Conservation (phyloP, 768 basidiomycete genomes). For the Collybia nuda region DNA sequence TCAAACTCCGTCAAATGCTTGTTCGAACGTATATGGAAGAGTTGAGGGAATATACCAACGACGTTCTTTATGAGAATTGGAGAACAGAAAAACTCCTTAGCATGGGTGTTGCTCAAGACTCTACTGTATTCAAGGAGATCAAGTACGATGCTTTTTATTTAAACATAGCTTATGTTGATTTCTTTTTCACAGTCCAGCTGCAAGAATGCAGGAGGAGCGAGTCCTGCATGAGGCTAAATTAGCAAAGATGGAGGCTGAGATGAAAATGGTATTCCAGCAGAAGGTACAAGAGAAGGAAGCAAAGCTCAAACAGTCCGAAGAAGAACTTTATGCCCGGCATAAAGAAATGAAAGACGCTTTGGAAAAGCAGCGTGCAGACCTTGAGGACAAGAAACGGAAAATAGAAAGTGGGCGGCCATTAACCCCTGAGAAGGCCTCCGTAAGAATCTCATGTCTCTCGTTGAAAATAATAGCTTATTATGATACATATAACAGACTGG, state of each 20-base stretch:
- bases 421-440: conserved; percentile 90
- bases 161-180: conserved; percentile 9
- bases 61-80: conserved; percentile 97
- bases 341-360: conserved; percentile 99
- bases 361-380: conserved; percentile 92
- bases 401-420: conserved; percentile 93
- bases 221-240: conserved; percentile 96
- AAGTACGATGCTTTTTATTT: conserved; percentile 62
- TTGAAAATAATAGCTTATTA: conserved; percentile 14
- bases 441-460: conserved; percentile 37
- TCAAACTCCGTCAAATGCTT: conserved; percentile 99
- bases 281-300: conserved; percentile 99
- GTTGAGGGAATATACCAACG: conserved; percentile 94
- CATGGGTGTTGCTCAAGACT: conserved; percentile 98
- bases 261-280: conserved; percentile 99
- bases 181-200: conserved; percentile 72
- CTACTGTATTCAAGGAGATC: conserved; percentile 98
- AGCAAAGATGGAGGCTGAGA: conserved; percentile 99
- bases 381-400: conserved; percentile 98
- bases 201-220: conserved; percentile 94
- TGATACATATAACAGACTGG: conserved; percentile 39
- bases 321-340: conserved; percentile 97
- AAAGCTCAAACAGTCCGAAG: conserved; percentile 98
- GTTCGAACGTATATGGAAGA: conserved; percentile 99
- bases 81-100: conserved; percentile 92